phyloP scores from a whole-genome alignment of 305 asterid species.

The Striga hermonthica region DNA sequence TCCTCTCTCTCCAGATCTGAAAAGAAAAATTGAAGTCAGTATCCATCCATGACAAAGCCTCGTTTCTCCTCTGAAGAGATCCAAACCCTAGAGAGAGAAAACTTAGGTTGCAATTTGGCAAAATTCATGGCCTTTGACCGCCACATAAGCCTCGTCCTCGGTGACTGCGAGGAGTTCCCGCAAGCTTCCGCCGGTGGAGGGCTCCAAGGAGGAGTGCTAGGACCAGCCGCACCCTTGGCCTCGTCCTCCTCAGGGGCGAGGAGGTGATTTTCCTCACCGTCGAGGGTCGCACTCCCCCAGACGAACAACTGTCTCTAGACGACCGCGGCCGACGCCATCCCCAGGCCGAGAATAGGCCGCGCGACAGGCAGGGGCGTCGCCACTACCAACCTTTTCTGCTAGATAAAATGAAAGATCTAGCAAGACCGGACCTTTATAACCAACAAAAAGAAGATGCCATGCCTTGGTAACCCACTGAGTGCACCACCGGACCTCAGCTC shows the following conservation, averaged over 20 bases:
- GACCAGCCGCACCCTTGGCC: slow-evolving; percentile 84
- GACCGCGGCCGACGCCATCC: slow-evolving; percentile 40
- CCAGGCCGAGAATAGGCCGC: slow-evolving; percentile 80
- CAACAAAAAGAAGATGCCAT: too few relatives aligned
- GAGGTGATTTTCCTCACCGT: slow-evolving; percentile 35
- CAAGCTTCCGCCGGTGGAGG: slow-evolving; percentile 64
- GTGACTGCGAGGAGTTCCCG: slow-evolving; percentile 87
- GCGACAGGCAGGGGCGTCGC: slow-evolving; percentile 78
- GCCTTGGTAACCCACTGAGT: too few relatives aligned
- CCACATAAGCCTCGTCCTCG: slow-evolving; percentile 80
- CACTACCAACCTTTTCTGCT: too few relatives aligned
- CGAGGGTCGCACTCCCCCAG: slow-evolving; percentile 26
- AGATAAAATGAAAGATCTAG: too few relatives aligned
- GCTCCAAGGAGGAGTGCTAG: slow-evolving; percentile 71
- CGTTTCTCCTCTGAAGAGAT: not conserved
- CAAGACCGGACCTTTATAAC: too few relatives aligned
- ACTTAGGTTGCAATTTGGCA: slow-evolving; percentile 37
- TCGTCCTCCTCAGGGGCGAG: slow-evolving; percentile 75
- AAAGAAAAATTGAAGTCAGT: too few relatives aligned
- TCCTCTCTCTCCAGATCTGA: too few relatives aligned
- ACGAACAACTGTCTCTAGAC: slow-evolving; percentile 37
- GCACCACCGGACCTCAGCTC: too few relatives aligned
- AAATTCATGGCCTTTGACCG: slow-evolving; percentile 92
- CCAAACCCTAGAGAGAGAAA: not conserved
- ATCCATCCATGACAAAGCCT: too few relatives aligned